These are phyloP conservation scores for Ophiocordyceps australis DNA, from an alignment of 2,329 filamentous ascomycete species.

Conservation along the genomic window DNA sequence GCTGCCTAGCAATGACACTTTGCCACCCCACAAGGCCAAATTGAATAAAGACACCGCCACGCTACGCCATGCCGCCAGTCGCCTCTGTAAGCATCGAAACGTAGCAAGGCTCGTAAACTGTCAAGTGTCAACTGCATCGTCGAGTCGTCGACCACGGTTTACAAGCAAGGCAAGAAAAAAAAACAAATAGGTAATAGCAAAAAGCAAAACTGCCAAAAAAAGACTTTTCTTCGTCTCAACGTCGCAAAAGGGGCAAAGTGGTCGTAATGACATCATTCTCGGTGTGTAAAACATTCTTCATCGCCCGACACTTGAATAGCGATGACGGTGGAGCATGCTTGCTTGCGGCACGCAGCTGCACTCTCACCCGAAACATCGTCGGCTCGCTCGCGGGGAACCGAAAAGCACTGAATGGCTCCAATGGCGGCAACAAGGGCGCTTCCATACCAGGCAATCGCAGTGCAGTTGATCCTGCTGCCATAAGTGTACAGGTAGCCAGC, in stretches of 20 bases:
- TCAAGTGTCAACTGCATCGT: conserved; percentile 5
- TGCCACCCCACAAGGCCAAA: no score
- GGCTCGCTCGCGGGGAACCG: conserved; percentile 18
- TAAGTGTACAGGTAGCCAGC: conserved; percentile 44
- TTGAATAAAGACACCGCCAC: no score
- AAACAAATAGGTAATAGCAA: no score
- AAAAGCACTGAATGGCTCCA: conserved; percentile 43
- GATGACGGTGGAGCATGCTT: conserved; percentile 4
- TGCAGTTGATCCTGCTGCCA: conserved; percentile 39
- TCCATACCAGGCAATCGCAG: conserved; percentile 45
- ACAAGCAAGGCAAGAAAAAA: no score
- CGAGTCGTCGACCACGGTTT: no score
- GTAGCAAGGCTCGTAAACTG: conserved; percentile 3
- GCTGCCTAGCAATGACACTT: no score
- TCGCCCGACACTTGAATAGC: conserved; percentile 14
- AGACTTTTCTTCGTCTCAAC: no score
- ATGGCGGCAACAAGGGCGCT: conserved; percentile 36
- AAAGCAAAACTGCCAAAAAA: no score
- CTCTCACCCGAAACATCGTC: conserved; percentile 11
- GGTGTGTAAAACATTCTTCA: conserved; percentile 6
- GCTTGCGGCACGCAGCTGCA: conserved; percentile 3
- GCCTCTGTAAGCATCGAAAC: neutral
- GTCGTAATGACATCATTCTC: no score
- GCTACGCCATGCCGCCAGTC: no score
- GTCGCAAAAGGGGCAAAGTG: no score